phyloP scores from a whole-genome alignment of 345 rosid species.

The Arabidopsis arenosa region DNA sequence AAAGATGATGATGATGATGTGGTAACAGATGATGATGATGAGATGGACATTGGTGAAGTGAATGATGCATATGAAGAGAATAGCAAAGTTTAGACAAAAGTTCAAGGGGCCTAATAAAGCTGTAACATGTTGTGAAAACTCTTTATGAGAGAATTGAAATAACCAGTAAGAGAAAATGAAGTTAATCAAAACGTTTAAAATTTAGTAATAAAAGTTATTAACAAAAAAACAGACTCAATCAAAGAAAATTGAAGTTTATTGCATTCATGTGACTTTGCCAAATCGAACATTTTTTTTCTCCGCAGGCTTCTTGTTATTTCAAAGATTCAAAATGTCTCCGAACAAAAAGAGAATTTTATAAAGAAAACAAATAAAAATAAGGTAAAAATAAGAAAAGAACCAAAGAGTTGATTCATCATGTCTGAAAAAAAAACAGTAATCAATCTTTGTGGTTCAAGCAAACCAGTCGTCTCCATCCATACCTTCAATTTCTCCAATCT shows the following conservation, averaged over 20 bases:
- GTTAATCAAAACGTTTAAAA: neutral
- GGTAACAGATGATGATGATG: constrained; percentile 39
- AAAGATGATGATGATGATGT: constrained; percentile 45
- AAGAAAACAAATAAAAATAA: constrained; percentile 34
- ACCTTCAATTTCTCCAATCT: constrained; percentile 91
- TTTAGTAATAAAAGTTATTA: neutral
- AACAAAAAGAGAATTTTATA: constrained; percentile 20
- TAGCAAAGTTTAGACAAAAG: constrained; percentile 1
- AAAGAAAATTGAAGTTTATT: constrained; percentile 41
- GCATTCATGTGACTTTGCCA: constrained; percentile 43
- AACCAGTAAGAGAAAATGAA: neutral
- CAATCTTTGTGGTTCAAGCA: constrained; percentile 73
- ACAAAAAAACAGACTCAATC: neutral
- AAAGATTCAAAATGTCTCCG: constrained; percentile 30
- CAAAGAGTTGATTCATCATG: constrained; percentile 66
- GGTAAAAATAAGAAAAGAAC: constrained; percentile 32
- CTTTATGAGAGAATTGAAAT: neutral
- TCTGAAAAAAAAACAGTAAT: constrained; percentile 53
- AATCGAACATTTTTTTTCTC: constrained; percentile 42
- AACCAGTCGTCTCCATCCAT: constrained; percentile 89
- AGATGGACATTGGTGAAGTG: constrained; percentile 59
- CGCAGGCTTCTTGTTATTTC: constrained; percentile 55
- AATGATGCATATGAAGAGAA: constrained; percentile 37
- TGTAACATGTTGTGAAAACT: neutral
- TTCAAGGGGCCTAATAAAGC: neutral